Conservation (phyloP, 108 stramenopile species). For the Seminavis robusta region DNA sequence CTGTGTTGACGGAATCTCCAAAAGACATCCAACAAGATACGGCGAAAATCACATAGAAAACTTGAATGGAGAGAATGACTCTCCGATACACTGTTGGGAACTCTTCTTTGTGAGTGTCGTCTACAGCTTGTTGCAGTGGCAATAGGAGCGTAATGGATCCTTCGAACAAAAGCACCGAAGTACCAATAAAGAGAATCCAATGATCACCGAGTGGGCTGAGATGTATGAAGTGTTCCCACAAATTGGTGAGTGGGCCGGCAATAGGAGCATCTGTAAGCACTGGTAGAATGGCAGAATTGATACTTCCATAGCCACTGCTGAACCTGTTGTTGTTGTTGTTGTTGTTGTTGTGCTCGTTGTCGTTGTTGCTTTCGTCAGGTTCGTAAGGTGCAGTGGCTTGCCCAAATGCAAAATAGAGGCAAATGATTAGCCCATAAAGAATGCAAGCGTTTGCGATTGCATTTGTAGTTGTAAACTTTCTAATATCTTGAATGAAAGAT, state of each 20-base stretch:
- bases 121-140: constrained; percentile 50
- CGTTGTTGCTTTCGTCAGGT: neutral
- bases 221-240: constrained; percentile 4
- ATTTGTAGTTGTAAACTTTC: constrained; percentile 42
- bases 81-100: constrained; percentile 38
- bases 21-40: constrained; percentile 47
- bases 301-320: neutral
- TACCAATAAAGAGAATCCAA: constrained; percentile 60
- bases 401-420: constrained; percentile 30
- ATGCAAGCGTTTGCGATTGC: constrained; percentile 44
- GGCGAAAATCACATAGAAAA: constrained; percentile 43
- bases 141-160: constrained; percentile 56
- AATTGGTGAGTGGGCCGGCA: no score
- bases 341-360: constrained; percentile 3
- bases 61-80: constrained; percentile 34
- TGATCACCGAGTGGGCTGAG: constrained; percentile 5
- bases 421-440: constrained; percentile 33
- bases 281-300: constrained; percentile 10
- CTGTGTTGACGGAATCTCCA: constrained; percentile 35
- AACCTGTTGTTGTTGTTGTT: neutral
- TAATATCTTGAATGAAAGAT: constrained; percentile 45
- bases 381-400: neutral
- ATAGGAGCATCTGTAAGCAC: no score
- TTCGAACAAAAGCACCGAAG: constrained; percentile 42
- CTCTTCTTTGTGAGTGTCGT: constrained; percentile 13